phyloP scores from a whole-genome alignment of 2,329 filamentous ascomycete species.

The Neonectria neomacrospora region DNA sequence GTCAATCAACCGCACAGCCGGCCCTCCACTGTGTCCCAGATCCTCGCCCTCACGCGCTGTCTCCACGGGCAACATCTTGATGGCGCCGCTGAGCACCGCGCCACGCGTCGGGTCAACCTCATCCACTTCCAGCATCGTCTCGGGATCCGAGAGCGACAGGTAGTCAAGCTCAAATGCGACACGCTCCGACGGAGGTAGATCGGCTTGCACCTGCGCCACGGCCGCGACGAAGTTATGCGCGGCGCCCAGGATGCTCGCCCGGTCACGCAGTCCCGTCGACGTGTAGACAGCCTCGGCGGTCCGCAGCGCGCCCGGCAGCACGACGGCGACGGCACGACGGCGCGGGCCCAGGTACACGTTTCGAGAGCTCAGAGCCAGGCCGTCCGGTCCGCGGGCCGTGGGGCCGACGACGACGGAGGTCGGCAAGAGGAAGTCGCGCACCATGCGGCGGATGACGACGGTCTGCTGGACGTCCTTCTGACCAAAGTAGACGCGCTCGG shows the following conservation, averaged over 20 bases:
- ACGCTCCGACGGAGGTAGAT: slow-evolving; percentile 67
- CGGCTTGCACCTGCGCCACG: slow-evolving; percentile 70
- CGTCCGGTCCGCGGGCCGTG: slow-evolving; percentile 82
- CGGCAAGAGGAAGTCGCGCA: slow-evolving; percentile 86
- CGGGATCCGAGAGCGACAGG: slow-evolving; percentile 87
- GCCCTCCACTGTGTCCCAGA: slow-evolving; percentile 76
- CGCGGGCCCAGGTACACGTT: slow-evolving; percentile 91
- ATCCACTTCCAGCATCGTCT: slow-evolving; percentile 82
- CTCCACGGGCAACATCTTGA: slow-evolving; percentile 89
- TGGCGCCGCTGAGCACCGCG: slow-evolving; percentile 87
- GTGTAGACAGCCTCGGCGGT: slow-evolving; percentile 76
- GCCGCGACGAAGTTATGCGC: slow-evolving; percentile 70
- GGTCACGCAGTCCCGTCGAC: slow-evolving; percentile 59
- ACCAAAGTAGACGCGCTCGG: slow-evolving; percentile 86
- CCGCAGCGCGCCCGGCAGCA: slow-evolving; percentile 75
- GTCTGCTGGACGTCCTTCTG: slow-evolving; percentile 99
- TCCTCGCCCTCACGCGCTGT: slow-evolving; percentile 76
- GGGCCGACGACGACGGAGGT: slow-evolving; percentile 78
- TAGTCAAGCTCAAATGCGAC: slow-evolving; percentile 89
- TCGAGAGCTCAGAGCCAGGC: slow-evolving; percentile 88
- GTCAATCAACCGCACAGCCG: slow-evolving; percentile 88
- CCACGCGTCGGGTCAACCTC: slow-evolving; percentile 75
- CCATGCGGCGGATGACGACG: slow-evolving; percentile 86
- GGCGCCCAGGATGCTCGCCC: slow-evolving; percentile 76
- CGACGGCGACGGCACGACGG: slow-evolving; percentile 76